Conservation (phyloP, 2,329 filamentous ascomycete genomes). For the Ramularia endophylla region DNA sequence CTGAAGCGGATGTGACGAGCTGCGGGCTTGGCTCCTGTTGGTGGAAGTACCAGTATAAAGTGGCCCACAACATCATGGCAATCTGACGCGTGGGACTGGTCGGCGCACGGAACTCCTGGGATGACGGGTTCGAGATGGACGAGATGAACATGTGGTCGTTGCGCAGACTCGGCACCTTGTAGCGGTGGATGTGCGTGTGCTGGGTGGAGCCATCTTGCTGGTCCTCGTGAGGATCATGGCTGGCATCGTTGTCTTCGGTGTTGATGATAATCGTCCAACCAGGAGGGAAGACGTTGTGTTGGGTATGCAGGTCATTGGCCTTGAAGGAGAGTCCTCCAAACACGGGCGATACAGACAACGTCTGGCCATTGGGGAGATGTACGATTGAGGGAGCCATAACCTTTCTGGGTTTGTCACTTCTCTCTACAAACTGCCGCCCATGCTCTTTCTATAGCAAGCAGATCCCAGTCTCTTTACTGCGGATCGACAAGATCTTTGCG, state of each 20-base stretch:
- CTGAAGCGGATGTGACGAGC: conserved; percentile 57
- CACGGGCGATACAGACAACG: conserved; percentile 71
- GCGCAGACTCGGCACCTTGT: conserved; percentile 65
- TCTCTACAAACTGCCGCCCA: too few species aligned
- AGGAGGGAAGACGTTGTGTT: conserved; percentile 67
- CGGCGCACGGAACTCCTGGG: conserved; percentile 70
- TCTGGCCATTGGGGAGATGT: conserved; percentile 82
- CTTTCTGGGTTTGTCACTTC: neutral
- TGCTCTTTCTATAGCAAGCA: too few species aligned
- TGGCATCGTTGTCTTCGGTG: conserved; percentile 51
- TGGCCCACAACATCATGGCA: conserved; percentile 95
- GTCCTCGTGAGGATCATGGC: conserved; percentile 21
- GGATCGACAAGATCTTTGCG: too few species aligned
- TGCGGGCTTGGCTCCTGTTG: conserved; percentile 65
- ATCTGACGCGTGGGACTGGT: conserved; percentile 81
- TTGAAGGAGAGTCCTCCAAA: conserved; percentile 94
- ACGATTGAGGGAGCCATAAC: conserved; percentile 45
- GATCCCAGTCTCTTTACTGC: too few species aligned
- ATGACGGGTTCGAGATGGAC: conserved; percentile 78
- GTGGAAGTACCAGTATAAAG: conserved; percentile 97
- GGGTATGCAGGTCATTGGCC: conserved; percentile 64
- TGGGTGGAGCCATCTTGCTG: conserved; percentile 11
- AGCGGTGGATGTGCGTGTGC: conserved; percentile 54
- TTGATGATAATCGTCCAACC: conserved; percentile 89
- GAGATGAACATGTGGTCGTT: conserved; percentile 86